Conservation (phyloP, 495 filamentous ascomycete genomes). For the Astrothelium subdiscretum region DNA sequence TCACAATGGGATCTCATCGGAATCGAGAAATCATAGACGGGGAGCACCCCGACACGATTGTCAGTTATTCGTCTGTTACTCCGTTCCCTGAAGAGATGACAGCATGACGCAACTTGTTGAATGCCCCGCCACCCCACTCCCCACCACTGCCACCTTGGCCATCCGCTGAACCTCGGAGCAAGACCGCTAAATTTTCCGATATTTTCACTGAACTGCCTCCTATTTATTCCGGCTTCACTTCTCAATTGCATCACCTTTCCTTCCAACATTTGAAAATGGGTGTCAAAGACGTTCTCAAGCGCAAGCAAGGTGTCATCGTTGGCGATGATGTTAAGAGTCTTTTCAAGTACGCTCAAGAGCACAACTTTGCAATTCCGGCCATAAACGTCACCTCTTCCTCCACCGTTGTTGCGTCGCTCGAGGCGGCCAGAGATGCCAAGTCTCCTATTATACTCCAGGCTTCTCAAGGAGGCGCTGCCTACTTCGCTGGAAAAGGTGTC, state of each 20-base stretch:
- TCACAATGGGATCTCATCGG: no score
- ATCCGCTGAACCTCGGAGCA: background rate
- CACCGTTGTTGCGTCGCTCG: conserved; percentile 76
- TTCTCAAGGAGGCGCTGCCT: conserved; percentile 87
- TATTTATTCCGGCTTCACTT: background rate
- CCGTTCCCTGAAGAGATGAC: background rate
- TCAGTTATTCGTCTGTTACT: background rate
- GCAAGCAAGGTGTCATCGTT: conserved; percentile 77
- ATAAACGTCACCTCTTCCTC: conserved; percentile 93
- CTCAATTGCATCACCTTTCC: background rate
- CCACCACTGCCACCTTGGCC: background rate
- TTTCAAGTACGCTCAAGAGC: conserved; percentile 76
- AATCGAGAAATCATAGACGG: no score
- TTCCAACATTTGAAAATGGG: background rate
- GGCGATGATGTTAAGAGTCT: conserved; percentile 73
- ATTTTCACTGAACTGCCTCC: background rate
- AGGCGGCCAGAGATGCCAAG: conserved; percentile 84
- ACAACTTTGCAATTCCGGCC: conserved; percentile 80
- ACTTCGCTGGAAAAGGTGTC: conserved; percentile 90
- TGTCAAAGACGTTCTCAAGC: conserved; percentile 39
- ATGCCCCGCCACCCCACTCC: background rate
- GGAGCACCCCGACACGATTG: no score
- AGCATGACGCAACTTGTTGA: background rate
- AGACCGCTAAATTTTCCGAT: background rate
- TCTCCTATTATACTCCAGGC: conserved; percentile 83